Base-by-base conservation (phyloP, 495 filamentous ascomycete genomes). In the Penicillium verhagenii region DNA sequence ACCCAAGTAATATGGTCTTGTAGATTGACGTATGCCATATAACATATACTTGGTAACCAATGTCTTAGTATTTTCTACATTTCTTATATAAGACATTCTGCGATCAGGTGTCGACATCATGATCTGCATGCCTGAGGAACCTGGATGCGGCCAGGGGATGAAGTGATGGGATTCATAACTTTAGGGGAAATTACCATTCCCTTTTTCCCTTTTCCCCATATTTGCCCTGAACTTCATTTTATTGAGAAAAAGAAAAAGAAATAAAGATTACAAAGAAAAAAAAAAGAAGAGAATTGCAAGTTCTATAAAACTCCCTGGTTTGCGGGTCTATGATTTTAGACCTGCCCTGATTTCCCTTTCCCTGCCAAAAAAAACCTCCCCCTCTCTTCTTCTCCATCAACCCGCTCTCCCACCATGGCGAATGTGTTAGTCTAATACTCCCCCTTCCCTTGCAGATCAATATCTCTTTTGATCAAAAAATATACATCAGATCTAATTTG, bases 131-230 rank as follows among this genome's bases (percentile, higher is more conserved):
- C 58, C 59, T 53, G 25, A 47, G 37, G 45, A 40, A 20, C 47
- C 58, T 65, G 62, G 58, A 61, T 65, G 58, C 62, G 55, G 62
- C 58, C 62, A 65, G 58, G 58, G 58, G 48, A 33, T 24, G 48
- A 45, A 49, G 37, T 35, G 14, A 35, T 35, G 33, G 16, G 13
- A 3, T 35, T 35, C 14, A n/a, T 35, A n/a, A n/a, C n/a, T n/a
- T n/a, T 5, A 35, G 14, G 33, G 13, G 33, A 35, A 35, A 35
- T 35, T 35, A 0, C 13, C 7, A 33, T 13, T 33, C 14, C 33
- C 33, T 13, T 35, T 35, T 35, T 35, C 16, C 3, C 29, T 14
- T 26, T 49, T 50, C 39, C 43, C 38, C 40, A 48, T 26, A 47
- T 43, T 43, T 40, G 31, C 2, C n/a, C 31, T 35, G 9, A 2